Base-by-base conservation (phyloP, 1,284 basidiomycete genomes). In the Peniophora sp. region DNA sequence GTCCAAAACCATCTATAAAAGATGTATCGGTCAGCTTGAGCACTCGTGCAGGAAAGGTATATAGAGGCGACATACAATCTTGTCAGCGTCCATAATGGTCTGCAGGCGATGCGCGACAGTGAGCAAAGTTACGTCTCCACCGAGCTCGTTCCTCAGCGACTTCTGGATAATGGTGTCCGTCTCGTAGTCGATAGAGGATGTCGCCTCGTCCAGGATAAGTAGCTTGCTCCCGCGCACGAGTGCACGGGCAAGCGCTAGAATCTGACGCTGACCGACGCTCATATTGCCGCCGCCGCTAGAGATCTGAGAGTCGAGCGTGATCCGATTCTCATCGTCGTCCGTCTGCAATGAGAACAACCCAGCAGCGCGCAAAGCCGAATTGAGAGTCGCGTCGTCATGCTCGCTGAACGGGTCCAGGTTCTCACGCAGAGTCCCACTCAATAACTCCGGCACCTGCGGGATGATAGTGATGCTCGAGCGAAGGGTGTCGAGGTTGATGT, bases 341-440 rank as follows among this genome's bases (percentile, higher is more conserved):
- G 62, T 63, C 57, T 80, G 77, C 3, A 80, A 62, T 2, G 76
- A 68, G 57, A 72, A 78, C 1, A 84, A 62, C 0, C 79, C 79
- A 3, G 80, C 71, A 19, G 78, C 67, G 16, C 73, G 71, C 2
- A 85, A 63, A 1, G 81, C 77, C 51, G 69, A 68, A 52, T 81
- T 79, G 46, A 84, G 65, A 2, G 67, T 68, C 1, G 76, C 75
- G 61, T 92, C 89, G 49, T 89, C 84, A 60, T 83, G 73, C 60
- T 85, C 74, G 6, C 74, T 77, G 61, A 91, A 92, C 0, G 89
- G 89, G 59, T 85, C 84, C 10, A 86, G 60, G 60, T 83, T 83
- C 48, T 75, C 65, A 11, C 80, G 70, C 23, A 84, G 61, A 0
- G 75, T 72, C 11, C 80, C 83, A 52, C 74, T 77, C 45, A 86